Evolutionary conservation across 163 green algal species (phyloP), one percentile per base, ranked within the genome.

Genomic region (Chlorella variabilis): DNA sequence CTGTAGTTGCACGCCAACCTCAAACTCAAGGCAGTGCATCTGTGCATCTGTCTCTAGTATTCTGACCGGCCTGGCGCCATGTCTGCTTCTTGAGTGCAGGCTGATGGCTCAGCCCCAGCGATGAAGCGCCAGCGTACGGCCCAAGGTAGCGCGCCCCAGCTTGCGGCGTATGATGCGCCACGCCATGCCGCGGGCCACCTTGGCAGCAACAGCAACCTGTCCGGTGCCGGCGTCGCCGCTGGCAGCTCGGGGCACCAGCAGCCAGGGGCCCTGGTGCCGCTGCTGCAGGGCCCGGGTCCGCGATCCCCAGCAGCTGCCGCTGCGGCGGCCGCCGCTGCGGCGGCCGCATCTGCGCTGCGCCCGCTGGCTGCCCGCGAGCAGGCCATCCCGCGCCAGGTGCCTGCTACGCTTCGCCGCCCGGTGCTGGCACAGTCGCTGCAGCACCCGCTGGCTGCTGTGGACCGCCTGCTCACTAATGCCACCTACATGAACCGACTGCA

Each of bases 401-500:
- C 71, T 11, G 11, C 54, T 25, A 54, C 39, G 71, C 71, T 79
- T 38, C 71, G 38, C 13, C 71, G 71, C 54, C 1, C 33, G 25
- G 34, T 58, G 71, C 54, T 79, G 51, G 34, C 25, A 34, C 34
- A 54, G 36, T n/a, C 34, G 13, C 71, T 79, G 51, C 34, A 54
- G 36, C 71, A 79, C 54, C 71, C 71, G 9, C 54, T 70, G 71
- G 54, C 71, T 25, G 71, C 71, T 2, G 71, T 79, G 11, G 71
- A 79, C 36, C 71, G 71, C 36, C 36, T 79, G 71, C 71, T 88
- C n/a, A 87, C 84, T 39, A 85, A 82, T 45, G 80, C 75, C 42
- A 88, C 84, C 9, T 88, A 88, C 80, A 87, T 85, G 69, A 88
- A 77, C 70, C 75, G 84, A 18, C 80, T 88, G 75, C 84, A 88